Conservation (phyloP, 148 eudicot genomes). For the Pharnaceum exiguum region DNA sequence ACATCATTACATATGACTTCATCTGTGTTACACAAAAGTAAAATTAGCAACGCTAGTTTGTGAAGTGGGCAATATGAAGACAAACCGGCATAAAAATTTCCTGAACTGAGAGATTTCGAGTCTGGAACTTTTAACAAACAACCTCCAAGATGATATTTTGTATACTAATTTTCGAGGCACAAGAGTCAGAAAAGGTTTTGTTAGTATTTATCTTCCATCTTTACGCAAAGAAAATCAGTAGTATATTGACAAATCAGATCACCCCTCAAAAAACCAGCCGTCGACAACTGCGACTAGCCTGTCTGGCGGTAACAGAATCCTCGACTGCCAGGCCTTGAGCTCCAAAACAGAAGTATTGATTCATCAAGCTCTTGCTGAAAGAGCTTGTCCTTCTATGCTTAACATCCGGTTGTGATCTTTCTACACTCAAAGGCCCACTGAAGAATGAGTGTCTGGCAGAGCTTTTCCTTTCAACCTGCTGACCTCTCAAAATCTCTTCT, state of each 20-base stretch:
- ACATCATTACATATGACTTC: no score
- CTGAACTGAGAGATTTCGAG: no score
- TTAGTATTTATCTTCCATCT: no score
- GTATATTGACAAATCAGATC: neutral
- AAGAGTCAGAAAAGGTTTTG: no score
- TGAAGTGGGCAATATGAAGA: no score
- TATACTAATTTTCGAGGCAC: no score
- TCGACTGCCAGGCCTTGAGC: slow-evolving; percentile 65
- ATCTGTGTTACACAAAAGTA: no score
- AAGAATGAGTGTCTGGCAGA: slow-evolving; percentile 17
- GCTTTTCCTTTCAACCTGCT: slow-evolving; percentile 3
- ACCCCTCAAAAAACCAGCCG: slow-evolving; percentile 25
- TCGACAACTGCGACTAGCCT: slow-evolving; percentile 22
- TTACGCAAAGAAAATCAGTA: no score
- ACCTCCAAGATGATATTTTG: no score
- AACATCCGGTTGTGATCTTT: slow-evolving; percentile 17
- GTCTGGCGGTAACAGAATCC: slow-evolving; percentile 20
- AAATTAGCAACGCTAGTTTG: no score
- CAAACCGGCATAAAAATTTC: no score
- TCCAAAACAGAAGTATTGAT: slow-evolving; percentile 84
- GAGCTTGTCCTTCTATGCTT: slow-evolving; percentile 33
- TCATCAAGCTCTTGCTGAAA: slow-evolving; percentile 53
- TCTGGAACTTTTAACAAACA: no score
- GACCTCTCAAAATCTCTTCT: slow-evolving; percentile 13
- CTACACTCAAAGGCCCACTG: slow-evolving; percentile 30